These are phyloP conservation scores for Dendrobium catenatum DNA, from an alignment of 106 monocot genomes.

Conservation along the genomic window DNA sequence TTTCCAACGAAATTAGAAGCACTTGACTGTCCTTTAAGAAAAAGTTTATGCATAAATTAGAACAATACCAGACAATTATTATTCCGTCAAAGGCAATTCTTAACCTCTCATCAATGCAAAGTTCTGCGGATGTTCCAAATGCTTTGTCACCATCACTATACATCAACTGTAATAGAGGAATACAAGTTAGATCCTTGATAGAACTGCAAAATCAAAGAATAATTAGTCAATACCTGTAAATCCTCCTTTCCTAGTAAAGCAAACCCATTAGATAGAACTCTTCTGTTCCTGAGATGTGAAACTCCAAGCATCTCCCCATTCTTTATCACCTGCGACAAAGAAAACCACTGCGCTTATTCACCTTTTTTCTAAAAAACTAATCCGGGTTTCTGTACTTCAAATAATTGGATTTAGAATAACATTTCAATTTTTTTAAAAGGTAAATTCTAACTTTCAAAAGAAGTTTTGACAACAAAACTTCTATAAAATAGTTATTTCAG, in stretches of 20 bases:
- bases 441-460: background rate
- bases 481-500: background rate
- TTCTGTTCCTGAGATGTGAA: slow-evolving; percentile 92
- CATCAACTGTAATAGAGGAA: slow-evolving; percentile 60
- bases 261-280: slow-evolving; percentile 96
- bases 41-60: background rate
- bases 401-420: background rate
- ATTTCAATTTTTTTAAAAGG: background rate
- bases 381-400: background rate
- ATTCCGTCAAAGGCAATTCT: slow-evolving; percentile 94
- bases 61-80: slow-evolving; percentile 76
- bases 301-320: slow-evolving; percentile 99
- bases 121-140: slow-evolving; percentile 90
- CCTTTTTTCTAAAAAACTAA: background rate
- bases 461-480: background rate
- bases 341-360: background rate
- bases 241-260: slow-evolving; percentile 67
- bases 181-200: slow-evolving; percentile 10
- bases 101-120: slow-evolving; percentile 89
- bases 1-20: background rate
- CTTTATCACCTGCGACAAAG: slow-evolving; percentile 68
- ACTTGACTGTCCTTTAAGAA: background rate
- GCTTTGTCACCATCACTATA: slow-evolving; percentile 98
- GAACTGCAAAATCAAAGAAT: background rate
- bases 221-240: slow-evolving; percentile 45